Percentiles rank a stretch among this genome's conserved stretches.
Conservation (phyloP, 1,284 basidiomycete species). For the Ganoderma boninense region DNA sequence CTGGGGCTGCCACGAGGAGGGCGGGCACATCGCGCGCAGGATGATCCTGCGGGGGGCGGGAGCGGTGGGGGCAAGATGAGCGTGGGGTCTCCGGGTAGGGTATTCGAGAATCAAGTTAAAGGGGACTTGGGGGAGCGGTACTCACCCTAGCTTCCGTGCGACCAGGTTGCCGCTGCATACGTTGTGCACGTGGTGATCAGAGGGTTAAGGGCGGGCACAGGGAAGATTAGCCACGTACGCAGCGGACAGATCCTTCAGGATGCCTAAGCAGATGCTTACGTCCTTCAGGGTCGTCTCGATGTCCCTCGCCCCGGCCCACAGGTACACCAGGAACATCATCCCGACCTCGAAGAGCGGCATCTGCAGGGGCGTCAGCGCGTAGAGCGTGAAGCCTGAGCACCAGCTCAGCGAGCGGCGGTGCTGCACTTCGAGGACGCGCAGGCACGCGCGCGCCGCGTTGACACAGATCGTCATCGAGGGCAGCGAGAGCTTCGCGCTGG, state of each 20-base stretch:
- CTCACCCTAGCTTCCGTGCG: slow-evolving; percentile 36
- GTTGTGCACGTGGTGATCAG: neutral
- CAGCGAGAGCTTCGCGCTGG: slow-evolving; percentile 63
- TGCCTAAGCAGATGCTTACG: slow-evolving; percentile 67
- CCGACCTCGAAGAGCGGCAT: slow-evolving; percentile 63
- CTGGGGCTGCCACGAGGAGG: neutral
- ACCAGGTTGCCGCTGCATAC: slow-evolving; percentile 42
- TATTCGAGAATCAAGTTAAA: no score
- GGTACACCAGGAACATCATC: slow-evolving; percentile 70
- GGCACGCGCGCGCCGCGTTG: slow-evolving; percentile 81
- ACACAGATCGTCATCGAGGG: slow-evolving; percentile 87
- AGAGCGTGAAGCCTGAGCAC: neutral
- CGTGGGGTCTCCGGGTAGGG: no score
- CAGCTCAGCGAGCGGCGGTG: slow-evolving; percentile 43
- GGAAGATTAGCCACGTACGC: slow-evolving; percentile 41
- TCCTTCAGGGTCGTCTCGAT: slow-evolving; percentile 67
- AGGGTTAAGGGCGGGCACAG: slow-evolving; percentile 17
- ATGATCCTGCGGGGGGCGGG: neutral
- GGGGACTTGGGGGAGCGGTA: neutral
- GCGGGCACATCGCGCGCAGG: slow-evolving; percentile 2
- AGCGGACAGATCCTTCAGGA: slow-evolving; percentile 56
- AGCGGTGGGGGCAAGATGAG: neutral
- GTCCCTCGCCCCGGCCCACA: slow-evolving; percentile 67
- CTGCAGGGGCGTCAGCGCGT: slow-evolving; percentile 37
- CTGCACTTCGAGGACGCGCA: slow-evolving; percentile 72